Evolutionary conservation across 2,329 filamentous ascomycete genomes (phyloP).

Genomic region (Talaromyces sp.): DNA sequence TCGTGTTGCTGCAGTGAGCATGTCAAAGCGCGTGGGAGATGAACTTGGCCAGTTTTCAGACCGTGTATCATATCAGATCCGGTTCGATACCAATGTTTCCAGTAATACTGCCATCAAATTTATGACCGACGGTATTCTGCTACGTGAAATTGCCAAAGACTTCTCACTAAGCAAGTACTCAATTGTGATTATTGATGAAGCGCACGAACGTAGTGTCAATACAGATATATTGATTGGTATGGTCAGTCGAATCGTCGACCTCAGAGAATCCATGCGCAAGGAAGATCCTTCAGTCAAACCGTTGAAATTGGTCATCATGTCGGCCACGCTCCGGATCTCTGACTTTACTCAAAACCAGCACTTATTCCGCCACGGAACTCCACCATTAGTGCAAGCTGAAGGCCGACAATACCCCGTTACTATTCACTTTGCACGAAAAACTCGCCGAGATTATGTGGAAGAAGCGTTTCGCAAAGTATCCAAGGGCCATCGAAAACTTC

Average conservation of each 20-base stretch:
- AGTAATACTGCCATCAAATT: conserved; percentile 90
- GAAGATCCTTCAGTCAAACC: conserved; percentile 71
- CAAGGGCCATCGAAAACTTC: conserved; percentile 83
- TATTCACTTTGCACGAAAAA: conserved; percentile 79
- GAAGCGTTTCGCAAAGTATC: conserved; percentile 85
- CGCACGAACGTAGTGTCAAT: conserved; percentile 94
- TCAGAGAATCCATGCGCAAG: conserved; percentile 69
- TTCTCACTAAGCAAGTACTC: conserved; percentile 88
- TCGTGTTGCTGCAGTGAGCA: conserved; percentile 91
- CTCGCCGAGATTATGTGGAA: conserved; percentile 82
- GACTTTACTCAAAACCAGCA: conserved; percentile 82
- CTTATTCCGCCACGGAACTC: conserved; percentile 69
- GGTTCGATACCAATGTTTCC: conserved; percentile 82
- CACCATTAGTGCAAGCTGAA: conserved; percentile 83
- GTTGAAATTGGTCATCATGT: conserved; percentile 96
- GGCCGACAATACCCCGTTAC: conserved; percentile 90
- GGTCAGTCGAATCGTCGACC: conserved; percentile 84
- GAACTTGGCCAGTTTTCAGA: conserved; percentile 77
- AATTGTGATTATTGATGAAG: conserved; percentile 90
- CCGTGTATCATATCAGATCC: conserved; percentile 86
- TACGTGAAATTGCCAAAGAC: conserved; percentile 87
- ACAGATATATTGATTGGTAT: conserved; percentile 98
- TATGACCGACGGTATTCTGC: conserved; percentile 95
- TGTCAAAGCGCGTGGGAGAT: conserved; percentile 85
- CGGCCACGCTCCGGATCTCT: conserved; percentile 83